These are phyloP conservation scores for Fusarium nurragi DNA, from an alignment of 2,329 filamentous ascomycete genomes.

Conservation along the genomic window DNA sequence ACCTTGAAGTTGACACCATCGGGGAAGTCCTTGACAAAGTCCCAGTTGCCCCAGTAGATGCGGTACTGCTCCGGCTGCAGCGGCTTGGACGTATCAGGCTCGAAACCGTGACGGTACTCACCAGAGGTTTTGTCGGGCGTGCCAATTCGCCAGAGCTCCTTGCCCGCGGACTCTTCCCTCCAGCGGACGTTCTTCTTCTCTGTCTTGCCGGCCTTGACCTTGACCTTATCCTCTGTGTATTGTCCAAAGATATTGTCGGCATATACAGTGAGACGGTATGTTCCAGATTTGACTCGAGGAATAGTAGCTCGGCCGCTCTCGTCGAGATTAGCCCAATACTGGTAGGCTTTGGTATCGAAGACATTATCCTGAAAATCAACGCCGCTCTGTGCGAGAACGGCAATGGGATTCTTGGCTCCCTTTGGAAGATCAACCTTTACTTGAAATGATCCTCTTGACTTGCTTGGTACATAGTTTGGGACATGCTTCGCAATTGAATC, in stretches of 20 bases:
- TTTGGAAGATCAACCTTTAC: constrained; percentile 61
- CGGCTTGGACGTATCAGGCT: constrained; percentile 57
- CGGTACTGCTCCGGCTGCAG: constrained; percentile 66
- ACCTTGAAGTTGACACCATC: constrained; percentile 66
- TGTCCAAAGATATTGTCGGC: constrained; percentile 70
- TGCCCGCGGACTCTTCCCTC: constrained; percentile 64
- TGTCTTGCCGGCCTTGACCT: constrained; percentile 51
- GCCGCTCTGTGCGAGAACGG: constrained; percentile 57
- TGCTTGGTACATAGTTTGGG: constrained; percentile 66
- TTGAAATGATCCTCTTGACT: constrained; percentile 60
- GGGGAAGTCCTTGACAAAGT: constrained; percentile 68
- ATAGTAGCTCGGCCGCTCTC: constrained; percentile 60
- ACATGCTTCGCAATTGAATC: constrained; percentile 69
- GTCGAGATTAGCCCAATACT: constrained; percentile 69
- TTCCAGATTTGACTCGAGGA: constrained; percentile 64
- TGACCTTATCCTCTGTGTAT: constrained; percentile 61
- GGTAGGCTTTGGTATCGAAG: constrained; percentile 62
- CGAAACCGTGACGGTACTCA: constrained; percentile 68
- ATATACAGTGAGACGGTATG: constrained; percentile 70
- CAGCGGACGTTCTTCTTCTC: constrained; percentile 56
- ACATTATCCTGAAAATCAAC: constrained; percentile 55
- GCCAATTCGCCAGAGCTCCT: constrained; percentile 70
- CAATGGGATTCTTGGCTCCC: constrained; percentile 61
- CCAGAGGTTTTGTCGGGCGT: constrained; percentile 69
- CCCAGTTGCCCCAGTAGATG: constrained; percentile 69